Evolutionary conservation across 345 rosid species (phyloP), one percentile per base, ranked within the genome.

Genomic region (Gossypium longicalyx): DNA sequence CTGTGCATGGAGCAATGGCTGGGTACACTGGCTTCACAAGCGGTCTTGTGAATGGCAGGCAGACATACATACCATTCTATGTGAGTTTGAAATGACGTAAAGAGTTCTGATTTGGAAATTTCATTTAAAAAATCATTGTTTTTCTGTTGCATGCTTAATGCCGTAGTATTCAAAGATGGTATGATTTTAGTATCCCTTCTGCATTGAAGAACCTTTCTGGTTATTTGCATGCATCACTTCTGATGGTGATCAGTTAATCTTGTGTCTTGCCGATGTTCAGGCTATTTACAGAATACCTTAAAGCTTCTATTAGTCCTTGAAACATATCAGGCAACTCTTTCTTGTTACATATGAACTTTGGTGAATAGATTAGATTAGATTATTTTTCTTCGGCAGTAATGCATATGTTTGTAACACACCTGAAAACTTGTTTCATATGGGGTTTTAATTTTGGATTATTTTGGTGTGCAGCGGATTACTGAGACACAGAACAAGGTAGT

Each of bases 1-100:
- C 81, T 2, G 97, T 93, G 45, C 97, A 89, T 62, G 98, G 98
- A 45, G 94, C 97, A 47, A 93, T 93, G 98, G 97, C 98, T 15
- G 98, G 97, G 54, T 93, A 89, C 81, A 93, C 98, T 0, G 98
- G 98, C 73, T 93, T 81, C 80, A 89, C 93, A 2, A 80, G 83
- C 56, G 97, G 98, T 77, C 93, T 88, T 12, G 98, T 93, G 58
- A 83, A 93, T 76, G 94, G 97, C 70, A 85, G 97, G 78, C 97
- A 93, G 71, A 87, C 91, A 13, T 93, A 90, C 83, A 93, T 93
- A 68, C 98, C 98, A 51, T 93, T 82, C 82, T 76, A 87, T 64
- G 97, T 93, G 82, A 86, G 97, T 80, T 25, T n/a, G 59, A 66
- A 61, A 73, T 60, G 58, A 45, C 34, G 13, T 34, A 25, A 59